Conservation (phyloP, 202 grass and related monocot genomes). For the Bolboschoenoplectus hybrid region DNA sequence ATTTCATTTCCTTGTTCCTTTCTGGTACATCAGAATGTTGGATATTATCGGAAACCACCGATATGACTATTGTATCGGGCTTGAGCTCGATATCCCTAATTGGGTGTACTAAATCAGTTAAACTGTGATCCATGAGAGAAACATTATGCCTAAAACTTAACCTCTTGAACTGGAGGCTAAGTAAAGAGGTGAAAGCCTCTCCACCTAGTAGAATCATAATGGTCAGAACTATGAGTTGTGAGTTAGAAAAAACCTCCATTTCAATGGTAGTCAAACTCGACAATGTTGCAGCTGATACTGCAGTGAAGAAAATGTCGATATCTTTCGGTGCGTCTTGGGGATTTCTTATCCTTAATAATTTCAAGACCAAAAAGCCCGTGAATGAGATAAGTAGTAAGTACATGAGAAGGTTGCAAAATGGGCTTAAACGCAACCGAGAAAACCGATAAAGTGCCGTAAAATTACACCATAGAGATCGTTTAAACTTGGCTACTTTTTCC, state of each 20-base stretch:
- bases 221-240: constrained; percentile 57
- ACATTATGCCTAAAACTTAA: constrained; percentile 31
- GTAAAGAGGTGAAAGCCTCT: constrained; percentile 59
- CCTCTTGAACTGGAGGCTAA: constrained; percentile 46
- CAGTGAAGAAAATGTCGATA: constrained; percentile 63
- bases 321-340: not conserved
- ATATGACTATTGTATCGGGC: not conserved
- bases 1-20: constrained; percentile 34
- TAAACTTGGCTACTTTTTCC: not conserved
- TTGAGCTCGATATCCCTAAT: constrained; percentile 27
- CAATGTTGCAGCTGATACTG: constrained; percentile 66
- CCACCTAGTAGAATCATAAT: constrained; percentile 62
- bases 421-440: not conserved
- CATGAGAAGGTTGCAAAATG: constrained; percentile 39
- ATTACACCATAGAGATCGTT: not conserved
- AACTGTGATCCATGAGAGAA: constrained; percentile 18
- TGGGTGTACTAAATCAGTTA: constrained; percentile 1
- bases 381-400: constrained; percentile 58
- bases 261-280: constrained; percentile 79
- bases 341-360: constrained; percentile 11
- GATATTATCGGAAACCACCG: constrained; percentile 3
- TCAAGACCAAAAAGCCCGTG: constrained; percentile 48
- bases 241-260: constrained; percentile 72
- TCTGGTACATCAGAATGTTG: constrained; percentile 6
- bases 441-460: not conserved